Conservation (phyloP, 1,284 basidiomycete genomes). For the Pterulicium gracile region DNA sequence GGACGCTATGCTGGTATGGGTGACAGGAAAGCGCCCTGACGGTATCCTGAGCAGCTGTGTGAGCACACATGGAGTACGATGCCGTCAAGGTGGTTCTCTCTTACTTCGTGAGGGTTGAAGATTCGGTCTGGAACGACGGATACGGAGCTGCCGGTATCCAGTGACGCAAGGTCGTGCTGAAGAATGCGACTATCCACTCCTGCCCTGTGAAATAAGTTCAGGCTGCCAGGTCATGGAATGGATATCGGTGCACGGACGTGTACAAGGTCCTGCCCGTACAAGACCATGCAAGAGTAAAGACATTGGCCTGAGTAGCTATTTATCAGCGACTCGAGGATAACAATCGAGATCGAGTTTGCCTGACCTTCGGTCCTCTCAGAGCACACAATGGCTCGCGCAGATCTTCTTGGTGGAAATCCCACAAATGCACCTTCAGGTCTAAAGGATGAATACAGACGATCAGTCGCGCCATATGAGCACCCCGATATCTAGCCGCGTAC, state of each 20-base stretch:
- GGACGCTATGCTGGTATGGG: conserved; percentile 42
- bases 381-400: conserved; percentile 32
- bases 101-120: background rate
- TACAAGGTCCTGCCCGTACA: conserved; percentile 48
- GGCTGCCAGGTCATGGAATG: background rate
- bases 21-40: background rate
- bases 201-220: background rate
- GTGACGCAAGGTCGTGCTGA: background rate
- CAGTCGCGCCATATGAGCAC: conserved; percentile 4
- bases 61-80: background rate
- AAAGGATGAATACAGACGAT: conserved; percentile 5
- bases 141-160: background rate
- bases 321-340: background rate
- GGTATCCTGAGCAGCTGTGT: background rate
- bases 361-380: conserved; percentile 40
- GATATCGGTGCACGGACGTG: conserved; percentile 34
- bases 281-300: conserved; percentile 62
- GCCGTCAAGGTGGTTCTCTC: background rate
- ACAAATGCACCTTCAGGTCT: conserved; percentile 54
- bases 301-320: conserved; percentile 36
- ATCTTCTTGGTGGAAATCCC: conserved; percentile 63
- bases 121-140: background rate
- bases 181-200: conserved; percentile 5
- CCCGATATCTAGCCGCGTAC: too few relatives aligned
- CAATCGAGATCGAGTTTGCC: conserved; percentile 8